Evolutionary conservation across 2,329 filamentous ascomycete species (phyloP), one percentile per base, ranked within the genome.

Genomic region (Metarhizium rileyi): DNA sequence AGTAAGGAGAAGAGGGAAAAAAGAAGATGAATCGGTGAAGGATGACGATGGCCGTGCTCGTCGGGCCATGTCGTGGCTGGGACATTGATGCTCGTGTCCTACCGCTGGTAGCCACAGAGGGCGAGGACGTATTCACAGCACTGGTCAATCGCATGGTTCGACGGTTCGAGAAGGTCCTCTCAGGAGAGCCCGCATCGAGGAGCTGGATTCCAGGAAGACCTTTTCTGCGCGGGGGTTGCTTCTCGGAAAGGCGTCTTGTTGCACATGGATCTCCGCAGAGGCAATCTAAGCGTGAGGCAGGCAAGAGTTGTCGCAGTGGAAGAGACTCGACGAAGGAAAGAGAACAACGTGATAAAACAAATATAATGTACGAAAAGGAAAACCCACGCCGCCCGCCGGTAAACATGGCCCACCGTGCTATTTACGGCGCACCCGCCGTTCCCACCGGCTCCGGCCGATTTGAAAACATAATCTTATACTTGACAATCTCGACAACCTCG

Each of bases 401-500:
- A 4, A 14, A 6, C 20, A 23, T 9, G 33, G 25, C 6, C 20
- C 38, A 23, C 4, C 20, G 9, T 14, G 7, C 22, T n/a, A 12
- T 3, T 45, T 50, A 53, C 30, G 47, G 6, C 26, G 47, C 52
- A 23, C 51, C 48, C n/a, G 50, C 44, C 23, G 53, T 51, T n/a
- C 82, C 81, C 49, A 95, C 86, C 43, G 91, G 91, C 68, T 97
- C 91, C 5, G 91, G 91, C 44, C 91, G 76, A 52, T 78, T 78
- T 18, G 84, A 84, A 67, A 97, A 97, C 43, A 95, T 70, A 56
- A 97, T 71, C 72, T 95, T 96, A 63, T 85, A 86, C 71, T 83
- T 86, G 55, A 97, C 76, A 57, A 97, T 81, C 66, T 96, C 91
- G 47, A 90, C 81, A 55, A 97, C 78, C 69, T 96, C 90, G 47